Evolutionary conservation across 768 basidiomycete species (phyloP).

Genomic region (Termitomyces sp.): DNA sequence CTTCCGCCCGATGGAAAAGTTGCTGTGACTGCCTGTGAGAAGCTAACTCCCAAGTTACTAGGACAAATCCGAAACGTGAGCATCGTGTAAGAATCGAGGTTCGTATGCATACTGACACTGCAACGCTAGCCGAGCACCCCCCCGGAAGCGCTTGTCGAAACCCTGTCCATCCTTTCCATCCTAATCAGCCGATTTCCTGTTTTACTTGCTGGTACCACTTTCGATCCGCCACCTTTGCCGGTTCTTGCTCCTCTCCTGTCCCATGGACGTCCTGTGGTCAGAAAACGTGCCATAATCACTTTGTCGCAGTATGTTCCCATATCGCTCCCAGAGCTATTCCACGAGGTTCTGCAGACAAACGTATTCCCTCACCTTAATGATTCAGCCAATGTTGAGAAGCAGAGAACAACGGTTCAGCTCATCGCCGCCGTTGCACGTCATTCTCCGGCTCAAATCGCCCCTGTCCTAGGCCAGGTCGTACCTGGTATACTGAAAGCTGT

Average conservation of each 20-base stretch:
- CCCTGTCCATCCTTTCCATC: slow-evolving; percentile 81
- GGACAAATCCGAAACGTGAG: slow-evolving; percentile 71
- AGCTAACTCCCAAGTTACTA: slow-evolving; percentile 79
- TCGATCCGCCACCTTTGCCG: slow-evolving; percentile 54
- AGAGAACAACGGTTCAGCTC: slow-evolving; percentile 74
- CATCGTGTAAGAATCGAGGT: background rate
- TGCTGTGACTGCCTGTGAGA: slow-evolving; percentile 72
- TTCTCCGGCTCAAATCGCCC: slow-evolving; percentile 61
- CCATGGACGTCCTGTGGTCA: slow-evolving; percentile 78
- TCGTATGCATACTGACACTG: background rate
- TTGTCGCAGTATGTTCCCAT: slow-evolving; percentile 79
- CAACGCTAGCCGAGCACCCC: slow-evolving; percentile 51
- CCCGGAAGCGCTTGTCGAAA: slow-evolving; percentile 79
- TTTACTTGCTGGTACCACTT: slow-evolving; percentile 48
- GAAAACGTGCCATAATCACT: slow-evolving; percentile 88
- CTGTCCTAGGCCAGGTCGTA: slow-evolving; percentile 55
- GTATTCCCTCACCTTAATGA: slow-evolving; percentile 55
- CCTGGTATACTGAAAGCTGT: slow-evolving; percentile 67
- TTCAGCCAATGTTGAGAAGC: slow-evolving; percentile 54
- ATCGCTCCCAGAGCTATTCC: slow-evolving; percentile 57
- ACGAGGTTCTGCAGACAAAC: slow-evolving; percentile 49
- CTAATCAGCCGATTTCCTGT: slow-evolving; percentile 80
- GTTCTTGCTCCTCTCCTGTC: slow-evolving; percentile 68
- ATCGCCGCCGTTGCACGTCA: slow-evolving; percentile 75
- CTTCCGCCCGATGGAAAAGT: slow-evolving; percentile 79